A percentile compares a stretch with the other conserved stretches of the same genome.
Conservation (phyloP, 108 stramenopile species). For the Licmophora abbreviata region DNA sequence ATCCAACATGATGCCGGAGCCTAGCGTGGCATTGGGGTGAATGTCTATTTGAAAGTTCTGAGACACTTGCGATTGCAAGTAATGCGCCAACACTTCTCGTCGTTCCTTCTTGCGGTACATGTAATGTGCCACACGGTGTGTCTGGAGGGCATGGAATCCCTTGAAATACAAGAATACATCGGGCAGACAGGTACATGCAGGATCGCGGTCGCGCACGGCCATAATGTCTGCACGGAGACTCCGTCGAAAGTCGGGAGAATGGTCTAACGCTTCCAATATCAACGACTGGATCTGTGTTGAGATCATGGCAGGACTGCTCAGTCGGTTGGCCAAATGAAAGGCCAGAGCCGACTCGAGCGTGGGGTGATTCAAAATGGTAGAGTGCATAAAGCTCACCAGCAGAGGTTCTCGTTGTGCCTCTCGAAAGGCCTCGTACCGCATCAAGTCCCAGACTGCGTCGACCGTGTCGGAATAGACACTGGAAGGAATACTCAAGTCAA, state of each 20-base stretch:
- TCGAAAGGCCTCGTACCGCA: constrained; percentile 59
- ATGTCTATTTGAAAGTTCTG: constrained; percentile 87
- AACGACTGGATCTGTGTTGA: constrained; percentile 68
- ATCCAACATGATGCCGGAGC: constrained; percentile 75
- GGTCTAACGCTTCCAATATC: constrained; percentile 48
- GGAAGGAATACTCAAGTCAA: constrained; percentile 51
- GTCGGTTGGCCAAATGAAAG: constrained; percentile 76
- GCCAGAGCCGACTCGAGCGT: constrained; percentile 70
- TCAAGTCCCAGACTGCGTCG: constrained; percentile 62
- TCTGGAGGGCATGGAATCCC: constrained; percentile 85
- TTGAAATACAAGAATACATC: constrained; percentile 61
- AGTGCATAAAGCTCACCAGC: constrained; percentile 74
- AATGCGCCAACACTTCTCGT: constrained; percentile 54
- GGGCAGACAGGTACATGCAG: constrained; percentile 54
- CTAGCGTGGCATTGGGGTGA: constrained; percentile 76
- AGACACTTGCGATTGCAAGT: constrained; percentile 71
- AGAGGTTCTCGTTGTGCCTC: constrained; percentile 74
- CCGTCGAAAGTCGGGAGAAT: constrained; percentile 36
- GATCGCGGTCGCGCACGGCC: constrained; percentile 73
- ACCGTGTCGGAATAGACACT: constrained; percentile 30
- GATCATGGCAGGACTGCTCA: constrained; percentile 49
- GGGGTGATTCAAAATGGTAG: constrained; percentile 78
- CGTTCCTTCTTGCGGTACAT: constrained; percentile 67
- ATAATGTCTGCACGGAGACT: constrained; percentile 56
- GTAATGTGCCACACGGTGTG: constrained; percentile 71